Percentiles rank a stretch among this genome's conserved stretches.
Evolutionary conservation across 1,284 basidiomycete species (phyloP).

Genomic region (Naganishia sp.): DNA sequence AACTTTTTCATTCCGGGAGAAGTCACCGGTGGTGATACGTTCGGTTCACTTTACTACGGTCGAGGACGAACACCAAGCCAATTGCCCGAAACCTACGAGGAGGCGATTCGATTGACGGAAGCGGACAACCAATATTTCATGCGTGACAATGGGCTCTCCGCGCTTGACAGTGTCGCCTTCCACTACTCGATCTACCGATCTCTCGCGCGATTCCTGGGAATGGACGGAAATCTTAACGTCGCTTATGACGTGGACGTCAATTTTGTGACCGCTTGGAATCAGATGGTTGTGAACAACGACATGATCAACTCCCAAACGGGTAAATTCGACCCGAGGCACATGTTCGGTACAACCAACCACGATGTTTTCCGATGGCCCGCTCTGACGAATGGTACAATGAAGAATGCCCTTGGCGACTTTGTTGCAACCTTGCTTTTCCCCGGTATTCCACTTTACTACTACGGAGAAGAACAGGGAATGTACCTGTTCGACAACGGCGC

Average conservation of each 20-base stretch:
- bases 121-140: slow-evolving; percentile 72
- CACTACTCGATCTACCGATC: slow-evolving; percentile 89
- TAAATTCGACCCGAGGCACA: slow-evolving; percentile 74
- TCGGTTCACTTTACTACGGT: slow-evolving; percentile 80
- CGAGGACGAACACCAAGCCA: slow-evolving; percentile 77
- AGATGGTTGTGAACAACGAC: slow-evolving; percentile 84
- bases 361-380: slow-evolving; percentile 90
- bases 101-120: slow-evolving; percentile 62
- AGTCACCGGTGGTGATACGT: slow-evolving; percentile 89
- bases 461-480: slow-evolving; percentile 83
- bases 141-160: slow-evolving; percentile 64
- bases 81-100: slow-evolving; percentile 63
- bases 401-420: slow-evolving; percentile 72
- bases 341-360: slow-evolving; percentile 87
- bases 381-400: slow-evolving; percentile 75
- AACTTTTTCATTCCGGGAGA: slow-evolving; percentile 90
- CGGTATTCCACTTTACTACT: slow-evolving; percentile 79
- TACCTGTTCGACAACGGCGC: slow-evolving; percentile 81
- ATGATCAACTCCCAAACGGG: slow-evolving; percentile 72
- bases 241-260: slow-evolving; percentile 78
- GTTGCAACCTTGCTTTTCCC: slow-evolving; percentile 79
- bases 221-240: slow-evolving; percentile 87
- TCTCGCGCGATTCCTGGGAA: slow-evolving; percentile 78
- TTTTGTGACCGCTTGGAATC: slow-evolving; percentile 82
- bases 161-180: slow-evolving; percentile 77